Conservation (phyloP, 306 rosid species). For the Dryas drummondii region DNA sequence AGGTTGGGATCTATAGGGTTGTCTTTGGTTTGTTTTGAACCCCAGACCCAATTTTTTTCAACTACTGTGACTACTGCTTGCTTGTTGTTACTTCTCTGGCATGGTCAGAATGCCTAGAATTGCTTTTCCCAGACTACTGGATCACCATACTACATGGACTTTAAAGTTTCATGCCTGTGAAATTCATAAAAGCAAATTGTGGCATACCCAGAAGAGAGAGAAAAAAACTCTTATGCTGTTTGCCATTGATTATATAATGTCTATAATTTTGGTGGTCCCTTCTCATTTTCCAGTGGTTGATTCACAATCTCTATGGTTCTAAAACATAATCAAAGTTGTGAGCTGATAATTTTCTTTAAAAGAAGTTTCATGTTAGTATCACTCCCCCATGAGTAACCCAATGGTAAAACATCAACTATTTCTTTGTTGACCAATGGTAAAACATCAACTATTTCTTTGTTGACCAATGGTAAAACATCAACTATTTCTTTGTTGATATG, state of each 20-base stretch:
- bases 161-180: background rate
- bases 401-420: too few species aligned
- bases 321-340: background rate
- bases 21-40: background rate
- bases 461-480: too few species aligned
- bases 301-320: background rate
- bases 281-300: background rate
- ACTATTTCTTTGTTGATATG: too few species aligned
- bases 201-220: background rate
- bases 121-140: background rate
- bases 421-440: too few species aligned
- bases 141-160: background rate
- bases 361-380: too few species aligned
- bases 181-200: background rate
- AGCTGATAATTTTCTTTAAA: too few species aligned
- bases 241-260: background rate
- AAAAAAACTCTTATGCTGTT: background rate
- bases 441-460: too few species aligned
- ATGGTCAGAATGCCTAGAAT: background rate
- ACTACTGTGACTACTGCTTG: background rate
- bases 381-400: too few species aligned
- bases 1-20: background rate
- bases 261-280: background rate
- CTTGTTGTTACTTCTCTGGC: background rate
- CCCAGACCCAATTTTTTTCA: background rate